Evolutionary conservation across 768 basidiomycete genomes (phyloP).

Genomic region (Coprinopsis cinerea): DNA sequence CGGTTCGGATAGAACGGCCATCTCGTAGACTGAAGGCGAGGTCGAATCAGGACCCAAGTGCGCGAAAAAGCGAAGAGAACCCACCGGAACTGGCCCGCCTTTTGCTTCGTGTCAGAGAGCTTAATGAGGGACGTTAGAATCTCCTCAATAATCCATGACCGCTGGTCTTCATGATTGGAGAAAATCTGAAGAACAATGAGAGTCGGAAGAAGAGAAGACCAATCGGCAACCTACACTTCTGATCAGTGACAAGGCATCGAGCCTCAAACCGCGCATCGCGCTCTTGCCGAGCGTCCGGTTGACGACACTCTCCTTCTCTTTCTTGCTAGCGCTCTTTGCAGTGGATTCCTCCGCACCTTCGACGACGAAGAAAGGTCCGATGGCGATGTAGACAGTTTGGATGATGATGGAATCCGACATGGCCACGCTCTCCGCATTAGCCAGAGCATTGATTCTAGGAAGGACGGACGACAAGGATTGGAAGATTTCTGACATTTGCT

Average conservation of each 20-base stretch:
- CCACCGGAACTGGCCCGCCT: slow-evolving; percentile 84
- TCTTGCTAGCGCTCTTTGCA: slow-evolving; percentile 21
- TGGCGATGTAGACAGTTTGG: slow-evolving; percentile 86
- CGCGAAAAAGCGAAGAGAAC: slow-evolving; percentile 17
- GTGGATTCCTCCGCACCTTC: slow-evolving; percentile 51
- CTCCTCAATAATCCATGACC: slow-evolving; percentile 98
- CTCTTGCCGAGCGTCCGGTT: slow-evolving; percentile 67
- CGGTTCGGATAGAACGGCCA: slow-evolving; percentile 87
- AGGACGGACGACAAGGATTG: slow-evolving; percentile 67
- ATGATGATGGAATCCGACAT: slow-evolving; percentile 94
- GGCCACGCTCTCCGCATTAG: slow-evolving; percentile 63
- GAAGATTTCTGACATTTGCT: slow-evolving; percentile 49
- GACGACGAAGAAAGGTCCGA: slow-evolving; percentile 91
- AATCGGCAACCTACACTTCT: slow-evolving; percentile 57
- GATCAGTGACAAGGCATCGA: slow-evolving; percentile 80
- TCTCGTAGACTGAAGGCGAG: slow-evolving; percentile 65
- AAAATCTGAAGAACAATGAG: slow-evolving; percentile 59
- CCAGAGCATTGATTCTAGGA: slow-evolving; percentile 67
- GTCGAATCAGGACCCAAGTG: background rate
- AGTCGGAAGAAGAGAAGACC: background rate
- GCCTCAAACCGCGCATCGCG: slow-evolving; percentile 74
- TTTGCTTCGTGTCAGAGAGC: slow-evolving; percentile 84
- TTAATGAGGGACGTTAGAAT: slow-evolving; percentile 87
- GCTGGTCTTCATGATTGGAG: slow-evolving; percentile 83
- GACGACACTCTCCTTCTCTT: slow-evolving; percentile 32